These are phyloP conservation scores for Hanseniaspora clermontiae DNA, from an alignment of 805 yeast species.

Conservation along the genomic window DNA sequence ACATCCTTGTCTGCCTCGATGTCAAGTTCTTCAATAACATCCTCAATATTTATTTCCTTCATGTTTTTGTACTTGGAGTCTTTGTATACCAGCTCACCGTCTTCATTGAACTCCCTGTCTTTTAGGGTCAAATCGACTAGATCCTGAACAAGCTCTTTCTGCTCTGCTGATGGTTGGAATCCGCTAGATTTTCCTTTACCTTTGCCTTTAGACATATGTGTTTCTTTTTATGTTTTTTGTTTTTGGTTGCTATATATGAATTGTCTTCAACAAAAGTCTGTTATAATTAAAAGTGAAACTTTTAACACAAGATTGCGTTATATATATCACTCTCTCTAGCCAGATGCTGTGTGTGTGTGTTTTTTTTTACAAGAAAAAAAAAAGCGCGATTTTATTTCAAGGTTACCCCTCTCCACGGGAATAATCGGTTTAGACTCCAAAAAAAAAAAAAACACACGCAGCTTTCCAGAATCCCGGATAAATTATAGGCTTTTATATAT, in stretches of 20 bases:
- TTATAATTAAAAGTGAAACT: too few relatives aligned
- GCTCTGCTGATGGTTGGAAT: slow-evolving; percentile 6
- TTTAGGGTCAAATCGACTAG: slow-evolving; percentile 5
- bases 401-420: neutral
- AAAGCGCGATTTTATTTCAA: neutral
- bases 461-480: neutral
- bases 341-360: too few relatives aligned
- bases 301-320: too few relatives aligned
- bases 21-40: slow-evolving; percentile 17
- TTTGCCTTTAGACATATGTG: neutral
- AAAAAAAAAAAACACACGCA: neutral
- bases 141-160: slow-evolving; percentile 7
- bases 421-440: neutral
- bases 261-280: too few relatives aligned
- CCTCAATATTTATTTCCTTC: slow-evolving; percentile 19
- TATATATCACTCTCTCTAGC: too few relatives aligned
- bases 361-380: too few relatives aligned
- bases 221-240: neutral
- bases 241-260: too few relatives aligned
- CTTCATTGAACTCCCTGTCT: slow-evolving; percentile 4
- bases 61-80: slow-evolving; percentile 8
- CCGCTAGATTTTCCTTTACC: neutral
- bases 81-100: slow-evolving; percentile 6
- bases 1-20: slow-evolving; percentile 15
- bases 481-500: neutral